phyloP scores from a whole-genome alignment of 2,329 filamentous ascomycete genomes.

The Neocucurbitaria cava region DNA sequence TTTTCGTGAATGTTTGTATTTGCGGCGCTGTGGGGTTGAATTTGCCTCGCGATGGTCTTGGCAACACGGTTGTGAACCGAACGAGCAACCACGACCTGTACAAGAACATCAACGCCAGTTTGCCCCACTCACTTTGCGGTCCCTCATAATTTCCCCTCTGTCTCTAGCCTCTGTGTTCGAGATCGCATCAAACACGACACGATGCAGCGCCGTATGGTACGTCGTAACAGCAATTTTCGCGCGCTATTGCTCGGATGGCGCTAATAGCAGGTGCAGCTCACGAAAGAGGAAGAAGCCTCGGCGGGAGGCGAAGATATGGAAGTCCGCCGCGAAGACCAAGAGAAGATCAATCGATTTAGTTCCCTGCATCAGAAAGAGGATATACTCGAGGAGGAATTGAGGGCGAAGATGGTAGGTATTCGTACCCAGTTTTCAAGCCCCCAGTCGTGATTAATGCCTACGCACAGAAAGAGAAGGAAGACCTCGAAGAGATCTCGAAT shows the following conservation, averaged over 20 bases:
- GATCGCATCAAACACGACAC: neutral
- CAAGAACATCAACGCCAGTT: neutral
- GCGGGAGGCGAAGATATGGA: slow-evolving; percentile 81
- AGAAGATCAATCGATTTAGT: slow-evolving; percentile 98
- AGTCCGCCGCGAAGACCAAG: slow-evolving; percentile 95
- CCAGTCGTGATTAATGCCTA: neutral
- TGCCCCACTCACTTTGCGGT: neutral
- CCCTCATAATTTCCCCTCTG: too few relatives aligned
- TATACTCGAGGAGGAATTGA: slow-evolving; percentile 78
- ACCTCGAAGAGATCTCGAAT: slow-evolving; percentile 88
- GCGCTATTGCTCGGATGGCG: slow-evolving; percentile 4
- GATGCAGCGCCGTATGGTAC: slow-evolving; percentile 56
- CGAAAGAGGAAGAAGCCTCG: slow-evolving; percentile 85
- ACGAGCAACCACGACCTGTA: neutral
- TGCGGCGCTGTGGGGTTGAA: neutral
- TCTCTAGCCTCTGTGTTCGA: too few relatives aligned
- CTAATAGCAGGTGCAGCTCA: slow-evolving; percentile 69
- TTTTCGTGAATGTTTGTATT: neutral
- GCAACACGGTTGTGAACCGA: neutral
- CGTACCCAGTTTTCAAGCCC: neutral
- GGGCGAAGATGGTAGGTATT: slow-evolving; percentile 73
- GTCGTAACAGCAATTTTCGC: slow-evolving; percentile 15
- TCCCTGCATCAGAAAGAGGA: slow-evolving; percentile 88
- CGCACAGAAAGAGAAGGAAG: slow-evolving; percentile 93
- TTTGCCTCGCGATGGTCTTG: neutral